Base-by-base conservation (phyloP, 2,329 filamentous ascomycete species). In the Colletotrichum noveboracense region DNA sequence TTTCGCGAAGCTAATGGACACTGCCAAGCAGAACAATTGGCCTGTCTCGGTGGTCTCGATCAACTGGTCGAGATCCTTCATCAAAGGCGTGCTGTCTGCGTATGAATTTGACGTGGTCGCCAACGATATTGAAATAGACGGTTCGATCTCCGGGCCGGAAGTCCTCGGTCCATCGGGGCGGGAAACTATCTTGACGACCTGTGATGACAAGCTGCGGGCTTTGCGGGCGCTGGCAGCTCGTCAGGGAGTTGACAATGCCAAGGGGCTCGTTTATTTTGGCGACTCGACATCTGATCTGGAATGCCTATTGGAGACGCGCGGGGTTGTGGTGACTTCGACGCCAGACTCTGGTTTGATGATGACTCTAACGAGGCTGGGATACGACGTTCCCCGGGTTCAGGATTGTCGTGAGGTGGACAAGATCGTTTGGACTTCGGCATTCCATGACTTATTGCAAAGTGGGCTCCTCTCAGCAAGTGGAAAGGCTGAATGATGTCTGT, bases 231-330 rank as follows among this genome's bases (percentile, higher is more conserved):
- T 86, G 58, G 74, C 78, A 36, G 76, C 61, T 36, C 70, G 70
- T 8, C 79, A 79, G n/a, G 62, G 64, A 9, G 67, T 70, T 14
- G 28, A 64, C 10, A 77, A 79, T 6, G 77, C 72, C 2, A 71
- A 77, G 71, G 79, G 75, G 7, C 80, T 84, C n/a, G 80, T 90
- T n/a, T 92, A 92, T 82, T 87, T 91, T 80, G 90, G 90, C 9
- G 90, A 92, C 80, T 91, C 90, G 32, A 86, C 86, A 3, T 91
- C 90, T 3, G 90, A 92, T 79, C 81, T 92, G 71, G 87, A 88
- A 79, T 92, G 90, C 74, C 81, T 92, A 48, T 77, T 90, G 6
- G 79, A 81, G 26, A 81, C 80, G 3, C 81, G 83, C 7, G 90
- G 89, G 6, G 81, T 91, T 26, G 86, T 89, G 56, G 84, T 92